Base-by-base conservation (phyloP, 257 asterid genomes). In the Catharanthus roseus region DNA sequence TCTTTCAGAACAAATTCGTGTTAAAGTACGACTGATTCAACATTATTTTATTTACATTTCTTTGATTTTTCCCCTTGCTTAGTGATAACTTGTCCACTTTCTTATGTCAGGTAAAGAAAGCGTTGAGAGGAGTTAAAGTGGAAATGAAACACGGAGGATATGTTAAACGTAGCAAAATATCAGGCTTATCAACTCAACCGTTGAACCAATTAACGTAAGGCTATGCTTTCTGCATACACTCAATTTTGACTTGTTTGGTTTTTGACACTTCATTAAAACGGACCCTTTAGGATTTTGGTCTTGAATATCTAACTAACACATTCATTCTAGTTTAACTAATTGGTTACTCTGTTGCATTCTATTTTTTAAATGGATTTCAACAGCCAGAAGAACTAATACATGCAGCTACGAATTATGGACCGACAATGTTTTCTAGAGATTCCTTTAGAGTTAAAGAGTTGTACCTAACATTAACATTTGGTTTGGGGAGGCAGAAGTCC, bases 1-100 rank as follows among this genome's bases (percentile, higher is more conserved):
- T 51, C 44, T 90, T 18, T 65, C 90, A 56, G 95, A 87, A 69
- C 92, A 79, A 73, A 96, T 89, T 16, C 84, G 90, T 18, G n/a
- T 76, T 1, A 90, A 90, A 96, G 98, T 93, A 72, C 36, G 31
- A 8, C 31, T 6, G 61, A 19, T 44, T 41, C 39, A 38, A 34
- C 10, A 36, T 26, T 44, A 13, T 50, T 23, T 10, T 68, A 68
- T 24, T 74, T n/a, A n/a, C 50, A 24, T 7, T 29, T 55, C 21
- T 26, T 34, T 53, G 8, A 33, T 61, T n/a, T 16, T 18, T 31
- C 0, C 6, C 18, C 31, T 15, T 31, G 1, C 23, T 1, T 61
- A 8, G 19, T 61, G 42, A 49, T 41, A 29, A 26, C 39, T 19
- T 38, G 13, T 1, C 4, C 50, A 38, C 26, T 16, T 33, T 21